Evolutionary conservation across 2,329 filamentous ascomycete species (phyloP), one percentile per base, ranked within the genome.

Genomic region (Neonectria faginata): DNA sequence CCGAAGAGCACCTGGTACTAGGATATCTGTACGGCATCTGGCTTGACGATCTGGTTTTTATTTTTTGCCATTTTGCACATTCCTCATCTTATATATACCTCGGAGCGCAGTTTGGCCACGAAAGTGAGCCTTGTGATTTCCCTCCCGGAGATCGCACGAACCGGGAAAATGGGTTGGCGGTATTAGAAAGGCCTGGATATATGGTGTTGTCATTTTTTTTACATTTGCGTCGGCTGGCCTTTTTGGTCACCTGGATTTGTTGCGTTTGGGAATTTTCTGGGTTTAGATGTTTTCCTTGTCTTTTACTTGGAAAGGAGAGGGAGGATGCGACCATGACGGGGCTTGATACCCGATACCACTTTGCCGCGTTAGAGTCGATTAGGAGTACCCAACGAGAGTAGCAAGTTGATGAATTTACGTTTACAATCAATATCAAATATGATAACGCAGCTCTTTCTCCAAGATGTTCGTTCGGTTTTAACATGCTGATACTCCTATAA

Each of bases 1-100:
- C 85, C 84, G 12, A 84, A 85, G 45, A 82, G 81, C 68, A 88
- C 76, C 1, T 83, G 81, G 81, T 83, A 83, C 67, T 80, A 71
- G 62, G 62, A 14, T 9, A 20, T 18, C 41, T 14, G 20, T 52
- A 14, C n/a, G 29, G 44, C 9, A 53, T 59, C 61, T 56, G 44
- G 31, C 14, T 27, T 53, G 22, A 16, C 22, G 25, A 47, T 1
- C 27, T 36, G 25, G 5, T 25, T 27, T 42, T 12, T 51, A 51
- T 52, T 27, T 20, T 25, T 44, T 64, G 29, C 59, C 27, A 16
- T 44, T 18, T 61, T 57, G 42, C 22, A 47, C 42, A 53, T 64
- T 64, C 41, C 27, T 31, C 29, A 50, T 45, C 20, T 11, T 55
- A 66, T 47, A 66, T 62, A 60, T 57, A 41, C 45, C 47, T 47